Evolutionary conservation across 441 rosid genomes (phyloP).

Genomic region (Adansonia grandidieri): DNA sequence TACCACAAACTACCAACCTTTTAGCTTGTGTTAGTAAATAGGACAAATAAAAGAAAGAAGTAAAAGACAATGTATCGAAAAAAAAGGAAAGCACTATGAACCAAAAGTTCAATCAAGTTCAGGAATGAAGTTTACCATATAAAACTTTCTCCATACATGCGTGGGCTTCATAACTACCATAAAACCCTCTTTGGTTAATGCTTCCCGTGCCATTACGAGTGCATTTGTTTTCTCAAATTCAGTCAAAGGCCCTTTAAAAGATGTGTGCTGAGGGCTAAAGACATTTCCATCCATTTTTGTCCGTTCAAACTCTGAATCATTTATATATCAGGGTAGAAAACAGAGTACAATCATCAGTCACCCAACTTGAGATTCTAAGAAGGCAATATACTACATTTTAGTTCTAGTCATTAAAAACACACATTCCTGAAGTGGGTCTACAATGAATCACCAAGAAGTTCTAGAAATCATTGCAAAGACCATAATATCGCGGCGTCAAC

Average conservation of each 20-base stretch:
- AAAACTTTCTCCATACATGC: slow-evolving; percentile 31
- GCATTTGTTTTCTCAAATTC: slow-evolving; percentile 30
- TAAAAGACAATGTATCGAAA: no score
- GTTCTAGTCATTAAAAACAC: neutral
- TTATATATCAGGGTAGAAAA: neutral
- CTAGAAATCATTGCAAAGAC: slow-evolving; percentile 11
- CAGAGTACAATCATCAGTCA: slow-evolving; percentile 1
- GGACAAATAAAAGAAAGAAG: neutral
- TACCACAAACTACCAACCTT: neutral
- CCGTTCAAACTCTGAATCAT: slow-evolving; percentile 26
- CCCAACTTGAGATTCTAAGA: neutral
- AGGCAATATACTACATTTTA: neutral
- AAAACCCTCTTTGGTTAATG: slow-evolving; percentile 31
- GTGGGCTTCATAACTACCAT: slow-evolving; percentile 39
- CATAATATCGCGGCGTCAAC: neutral
- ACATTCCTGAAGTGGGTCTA: neutral
- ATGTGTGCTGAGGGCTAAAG: neutral
- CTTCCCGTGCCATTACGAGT: slow-evolving; percentile 28
- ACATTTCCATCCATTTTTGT: neutral
- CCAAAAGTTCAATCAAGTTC: neutral
- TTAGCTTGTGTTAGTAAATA: neutral
- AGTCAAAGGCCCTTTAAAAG: slow-evolving; percentile 25
- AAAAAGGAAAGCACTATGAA: neutral
- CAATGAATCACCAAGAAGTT: neutral
- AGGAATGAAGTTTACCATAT: slow-evolving; percentile 30